Evolutionary conservation across 2,329 filamentous ascomycete species (phyloP), one percentile per base, ranked within the genome.

Genomic region (Aspergillus tanneri): DNA sequence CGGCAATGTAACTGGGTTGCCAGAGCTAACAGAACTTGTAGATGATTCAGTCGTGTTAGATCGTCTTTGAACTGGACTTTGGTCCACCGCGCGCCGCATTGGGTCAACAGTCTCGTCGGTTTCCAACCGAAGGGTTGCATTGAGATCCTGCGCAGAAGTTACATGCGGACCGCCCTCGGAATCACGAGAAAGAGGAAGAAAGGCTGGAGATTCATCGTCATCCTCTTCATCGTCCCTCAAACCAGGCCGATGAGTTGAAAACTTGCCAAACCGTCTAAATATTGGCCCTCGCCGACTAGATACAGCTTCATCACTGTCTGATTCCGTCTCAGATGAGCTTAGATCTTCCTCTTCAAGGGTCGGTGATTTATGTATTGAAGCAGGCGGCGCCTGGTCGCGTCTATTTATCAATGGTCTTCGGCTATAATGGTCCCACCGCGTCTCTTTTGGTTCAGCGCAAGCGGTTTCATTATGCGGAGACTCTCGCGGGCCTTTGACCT

Each of bases 141-240:
- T 68, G 1, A 73, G 68, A 43, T 72, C 69, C 47, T 65, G 64
- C 4, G 46, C 59, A 2, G 58, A 54, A 3, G 53, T 52, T 6
- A 64, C 61, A 12, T 52, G 55, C 2, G 56, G 47, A 9, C 50
- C 16, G 9, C 52, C 48, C 12, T 50, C 55, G 2, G 47, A 39
- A 3, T 62, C 60, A 2, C 62, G 59, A 4, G 61, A 56, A 16
- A 76, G 58, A 1, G 74, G 73, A 1, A 77, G 62, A 47, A 77
- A 77, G 2, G 74, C 72, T 0, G 73, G 73, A 0, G 72, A 64
- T 16, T 75, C 73, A 27, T 76, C 73, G 10, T 73, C 73, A 19
- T 74, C 71, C 12, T 74, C 66, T 16, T 72, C 71, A 3, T 71
- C 66, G 21, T 71, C 66, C 18, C 61, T 50, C 10, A 67, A 45